Evolutionary conservation across 2,329 filamentous ascomycete species (phyloP).

Genomic region (Pseudocercospora fijiensis): DNA sequence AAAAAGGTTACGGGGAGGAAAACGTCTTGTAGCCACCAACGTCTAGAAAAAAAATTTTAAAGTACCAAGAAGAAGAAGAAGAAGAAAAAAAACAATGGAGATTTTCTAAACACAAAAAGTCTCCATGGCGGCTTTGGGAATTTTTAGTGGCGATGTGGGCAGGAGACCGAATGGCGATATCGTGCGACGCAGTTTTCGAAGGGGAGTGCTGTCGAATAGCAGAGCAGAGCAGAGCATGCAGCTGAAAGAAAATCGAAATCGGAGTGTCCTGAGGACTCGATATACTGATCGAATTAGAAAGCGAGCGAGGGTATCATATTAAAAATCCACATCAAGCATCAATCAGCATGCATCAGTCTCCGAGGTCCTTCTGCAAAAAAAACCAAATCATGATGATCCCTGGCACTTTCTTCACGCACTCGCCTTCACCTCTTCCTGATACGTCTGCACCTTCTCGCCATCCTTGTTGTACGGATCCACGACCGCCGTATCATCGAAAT

Average conservation of each 20-base stretch:
- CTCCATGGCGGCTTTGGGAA: too few relatives aligned
- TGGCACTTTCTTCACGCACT: background rate
- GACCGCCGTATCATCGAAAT: background rate
- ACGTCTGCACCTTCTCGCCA: background rate
- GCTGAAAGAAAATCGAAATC: slow-evolving; percentile 8
- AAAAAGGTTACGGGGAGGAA: too few relatives aligned
- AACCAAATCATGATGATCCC: background rate
- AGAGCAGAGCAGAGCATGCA: too few relatives aligned
- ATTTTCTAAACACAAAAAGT: too few relatives aligned
- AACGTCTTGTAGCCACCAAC: too few relatives aligned
- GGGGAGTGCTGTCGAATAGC: slow-evolving; percentile 14
- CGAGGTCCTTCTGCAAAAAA: background rate
- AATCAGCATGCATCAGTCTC: background rate
- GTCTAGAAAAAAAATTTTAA: too few relatives aligned
- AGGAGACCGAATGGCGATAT: slow-evolving; percentile 20
- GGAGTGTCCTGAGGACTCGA: background rate
- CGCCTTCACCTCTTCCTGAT: background rate
- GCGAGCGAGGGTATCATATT: background rate
- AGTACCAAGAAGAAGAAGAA: too few relatives aligned
- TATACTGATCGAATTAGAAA: too few relatives aligned
- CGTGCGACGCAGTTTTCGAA: slow-evolving; percentile 15
- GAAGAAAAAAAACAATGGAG: too few relatives aligned
- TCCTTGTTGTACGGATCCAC: background rate
- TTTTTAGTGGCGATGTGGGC: too few relatives aligned
- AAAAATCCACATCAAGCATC: background rate